Conservation (phyloP, 1,284 basidiomycete genomes). For the Ustilago xerochloae region DNA sequence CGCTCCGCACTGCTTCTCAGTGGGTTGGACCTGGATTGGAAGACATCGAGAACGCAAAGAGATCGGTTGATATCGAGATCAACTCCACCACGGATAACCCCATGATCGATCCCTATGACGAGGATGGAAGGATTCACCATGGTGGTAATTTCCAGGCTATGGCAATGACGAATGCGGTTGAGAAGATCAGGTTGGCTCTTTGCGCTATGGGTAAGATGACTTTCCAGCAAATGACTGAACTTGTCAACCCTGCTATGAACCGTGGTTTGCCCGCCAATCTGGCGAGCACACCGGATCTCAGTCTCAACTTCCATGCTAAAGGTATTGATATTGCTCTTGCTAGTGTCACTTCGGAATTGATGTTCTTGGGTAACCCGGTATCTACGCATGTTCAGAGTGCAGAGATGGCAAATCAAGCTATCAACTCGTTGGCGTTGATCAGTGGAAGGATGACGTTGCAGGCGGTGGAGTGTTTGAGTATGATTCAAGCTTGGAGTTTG, state of each 20-base stretch:
- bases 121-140: constrained; percentile 48
- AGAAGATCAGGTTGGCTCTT: constrained; percentile 82
- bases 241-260: constrained; percentile 71
- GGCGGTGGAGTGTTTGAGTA: constrained; percentile 55
- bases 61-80: constrained; percentile 79
- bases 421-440: constrained; percentile 59
- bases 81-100: constrained; percentile 78
- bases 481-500: constrained; percentile 61
- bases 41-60: constrained; percentile 77
- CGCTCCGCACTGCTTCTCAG: constrained; percentile 70
- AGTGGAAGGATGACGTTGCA: constrained; percentile 54
- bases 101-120: constrained; percentile 53
- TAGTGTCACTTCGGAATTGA: constrained; percentile 74
- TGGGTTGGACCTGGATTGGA: constrained; percentile 88
- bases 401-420: constrained; percentile 60
- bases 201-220: constrained; percentile 84
- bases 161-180: constrained; percentile 86
- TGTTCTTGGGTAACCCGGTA: constrained; percentile 83
- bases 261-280: constrained; percentile 55
- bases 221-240: constrained; percentile 84
- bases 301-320: constrained; percentile 80
- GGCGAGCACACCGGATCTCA: constrained; percentile 52
- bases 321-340: constrained; percentile 80
- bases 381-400: constrained; percentile 79
- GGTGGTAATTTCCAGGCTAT: constrained; percentile 70